A percentile compares a stretch with the other conserved stretches of the same genome.
Evolutionary conservation across 1,284 basidiomycete genomes (phyloP).

Genomic region (Fomitopsis betulina): DNA sequence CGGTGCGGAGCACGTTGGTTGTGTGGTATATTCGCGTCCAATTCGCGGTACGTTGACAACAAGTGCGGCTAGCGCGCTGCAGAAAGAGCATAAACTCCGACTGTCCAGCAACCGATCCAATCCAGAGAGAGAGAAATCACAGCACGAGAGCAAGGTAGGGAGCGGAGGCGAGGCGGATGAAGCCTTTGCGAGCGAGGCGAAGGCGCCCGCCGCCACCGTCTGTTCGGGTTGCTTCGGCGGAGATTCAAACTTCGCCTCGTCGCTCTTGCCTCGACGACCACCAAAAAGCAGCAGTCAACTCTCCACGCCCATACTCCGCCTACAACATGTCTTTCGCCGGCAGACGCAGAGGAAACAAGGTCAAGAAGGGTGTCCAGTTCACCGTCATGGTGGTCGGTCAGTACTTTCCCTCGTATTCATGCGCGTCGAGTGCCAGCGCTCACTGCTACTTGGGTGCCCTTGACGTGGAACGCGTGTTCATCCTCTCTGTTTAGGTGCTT

Average conservation of each 20-base stretch:
- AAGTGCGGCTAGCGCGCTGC: constrained; percentile 2
- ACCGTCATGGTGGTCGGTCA: constrained; percentile 66
- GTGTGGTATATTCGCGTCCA: constrained; percentile 1
- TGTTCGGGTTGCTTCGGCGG: constrained; percentile 16
- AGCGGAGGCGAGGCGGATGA: constrained; percentile 1
- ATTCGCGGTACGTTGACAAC: neutral
- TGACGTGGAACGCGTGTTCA: constrained; percentile 1
- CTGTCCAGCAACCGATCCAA: neutral
- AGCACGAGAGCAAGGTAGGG: neutral
- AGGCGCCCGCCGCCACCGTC: neutral
- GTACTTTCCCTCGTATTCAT: constrained; percentile 25
- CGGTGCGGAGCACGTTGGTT: neutral
- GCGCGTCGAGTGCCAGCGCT: constrained; percentile 17
- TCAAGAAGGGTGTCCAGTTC: constrained; percentile 97
- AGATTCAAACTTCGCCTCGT: constrained; percentile 21
- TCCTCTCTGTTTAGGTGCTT: constrained; percentile 64
- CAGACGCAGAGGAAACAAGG: constrained; percentile 88
- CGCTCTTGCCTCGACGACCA: constrained; percentile 10
- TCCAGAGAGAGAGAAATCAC: too few relatives aligned
- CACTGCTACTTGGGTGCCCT: neutral
- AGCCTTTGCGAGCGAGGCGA: neutral
- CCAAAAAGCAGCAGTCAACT: constrained; percentile 30
- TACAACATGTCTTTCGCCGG: constrained; percentile 76
- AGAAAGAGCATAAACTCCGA: constrained; percentile 6
- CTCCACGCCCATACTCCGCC: constrained; percentile 23